Evolutionary conservation across 139 green algal species (phyloP), one percentile per base, ranked within the genome.

Genomic region (Picochlorum sp.): DNA sequence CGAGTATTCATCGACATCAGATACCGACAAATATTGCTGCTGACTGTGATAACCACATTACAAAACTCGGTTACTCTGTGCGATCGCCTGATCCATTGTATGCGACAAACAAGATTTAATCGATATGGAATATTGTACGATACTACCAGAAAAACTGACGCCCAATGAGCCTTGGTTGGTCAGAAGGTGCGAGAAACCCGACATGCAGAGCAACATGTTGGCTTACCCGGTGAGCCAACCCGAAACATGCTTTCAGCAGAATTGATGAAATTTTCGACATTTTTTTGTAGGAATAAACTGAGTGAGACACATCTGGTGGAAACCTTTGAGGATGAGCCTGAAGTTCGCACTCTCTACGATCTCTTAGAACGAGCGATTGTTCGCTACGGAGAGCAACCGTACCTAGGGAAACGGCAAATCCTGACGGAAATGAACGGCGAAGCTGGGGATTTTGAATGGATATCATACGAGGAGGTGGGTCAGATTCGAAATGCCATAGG

Each of bases 261-360:
- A n/a, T n/a, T n/a, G n/a, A n/a, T n/a, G n/a, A n/a, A n/a, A n/a
- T n/a, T n/a, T n/a, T n/a, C n/a, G n/a, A n/a, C n/a, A n/a, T n/a
- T n/a, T 43, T 12, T 20, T 4, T 58, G 25, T 70, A 95, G 87
- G 57, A 81, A 72, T 28, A 59, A 66, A 3, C 28, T 61, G 8
- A 90, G 72, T 8, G 81, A 86, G 2, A 68, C 83, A 18, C 76
- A 81, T 57, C 68, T 98, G 25, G 54, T 95, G 6, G 75, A 78
- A 61, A 80, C 60, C 18, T 96, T 92, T 50, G 43, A 68, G 1
- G 52, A 76, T 1, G n/a, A 29, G 20, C 7, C 8, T n/a, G 84
- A 85, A 64, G 78, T 97, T 20, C 71, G 64, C 59, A 98, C 89
- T 5, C 73, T 96, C 18, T 85, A 97, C 52, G 91, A 97, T 75